Evolutionary conservation across 495 filamentous ascomycete species (phyloP).

Genomic region (Pseudoneurospora amorphoporcata): DNA sequence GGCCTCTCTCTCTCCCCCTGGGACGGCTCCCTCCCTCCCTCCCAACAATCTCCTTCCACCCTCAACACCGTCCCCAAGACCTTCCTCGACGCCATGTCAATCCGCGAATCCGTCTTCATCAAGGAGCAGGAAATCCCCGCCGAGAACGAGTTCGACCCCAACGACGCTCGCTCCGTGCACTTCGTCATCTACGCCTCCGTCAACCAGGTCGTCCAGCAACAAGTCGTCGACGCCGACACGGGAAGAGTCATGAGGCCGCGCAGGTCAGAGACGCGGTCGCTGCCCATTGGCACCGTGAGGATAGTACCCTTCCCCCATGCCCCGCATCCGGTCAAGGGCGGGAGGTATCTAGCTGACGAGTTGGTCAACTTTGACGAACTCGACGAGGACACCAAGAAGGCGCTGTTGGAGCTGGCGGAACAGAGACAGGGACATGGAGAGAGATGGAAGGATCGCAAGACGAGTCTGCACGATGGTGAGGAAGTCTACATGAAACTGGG

Average conservation of each 20-base stretch:
- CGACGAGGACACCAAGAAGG: background rate
- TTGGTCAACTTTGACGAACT: slow-evolving; percentile 10
- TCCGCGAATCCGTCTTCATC: slow-evolving; percentile 71
- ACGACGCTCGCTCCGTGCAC: slow-evolving; percentile 60
- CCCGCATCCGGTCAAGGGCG: slow-evolving; percentile 42
- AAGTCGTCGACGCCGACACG: background rate
- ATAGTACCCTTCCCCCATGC: slow-evolving; percentile 68
- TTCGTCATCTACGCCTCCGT: slow-evolving; percentile 65
- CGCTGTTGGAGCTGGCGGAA: background rate
- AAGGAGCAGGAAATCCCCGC: slow-evolving; percentile 59
- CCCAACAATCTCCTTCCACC: background rate
- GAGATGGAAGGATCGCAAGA: slow-evolving; percentile 24
- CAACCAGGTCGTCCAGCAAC: slow-evolving; percentile 7
- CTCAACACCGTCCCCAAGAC: slow-evolving; percentile 36
- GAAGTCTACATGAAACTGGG: slow-evolving; percentile 75
- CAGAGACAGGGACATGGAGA: background rate
- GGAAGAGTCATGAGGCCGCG: background rate
- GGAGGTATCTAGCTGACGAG: slow-evolving; percentile 27
- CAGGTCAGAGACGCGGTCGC: slow-evolving; percentile 13
- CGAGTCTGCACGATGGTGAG: slow-evolving; percentile 39
- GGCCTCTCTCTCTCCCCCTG: slow-evolving; percentile 2
- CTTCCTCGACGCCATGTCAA: slow-evolving; percentile 68
- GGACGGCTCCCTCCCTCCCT: slow-evolving; percentile 6
- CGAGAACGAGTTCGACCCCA: slow-evolving; percentile 63
- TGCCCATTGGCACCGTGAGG: slow-evolving; percentile 63